phyloP scores from a whole-genome alignment of 169 alveolate genomes.

The Plasmodium chabaudi region DNA sequence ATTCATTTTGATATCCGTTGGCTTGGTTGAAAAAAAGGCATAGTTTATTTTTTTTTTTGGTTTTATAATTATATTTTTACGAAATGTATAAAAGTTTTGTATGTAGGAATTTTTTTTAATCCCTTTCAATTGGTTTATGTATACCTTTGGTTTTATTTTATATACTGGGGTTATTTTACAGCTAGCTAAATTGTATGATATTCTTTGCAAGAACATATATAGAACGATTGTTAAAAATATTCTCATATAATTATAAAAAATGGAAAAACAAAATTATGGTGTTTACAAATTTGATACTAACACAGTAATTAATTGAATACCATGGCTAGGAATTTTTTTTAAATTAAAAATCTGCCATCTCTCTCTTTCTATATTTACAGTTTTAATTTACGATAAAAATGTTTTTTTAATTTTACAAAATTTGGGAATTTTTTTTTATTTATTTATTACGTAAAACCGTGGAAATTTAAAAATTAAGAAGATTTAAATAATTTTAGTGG shows the following conservation, averaged over 20 bases:
- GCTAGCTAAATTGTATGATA: conserved; percentile 4
- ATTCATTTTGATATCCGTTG: neutral
- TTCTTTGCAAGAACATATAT: conserved; percentile 14
- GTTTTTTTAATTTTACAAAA: too few relatives aligned
- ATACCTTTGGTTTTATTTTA: neutral
- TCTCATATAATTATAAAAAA: conserved; percentile 7
- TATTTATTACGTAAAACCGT: too few relatives aligned
- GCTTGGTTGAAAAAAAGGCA: neutral
- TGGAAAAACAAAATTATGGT: neutral
- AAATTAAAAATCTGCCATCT: too few relatives aligned
- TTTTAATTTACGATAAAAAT: too few relatives aligned
- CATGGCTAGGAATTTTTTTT: too few relatives aligned
- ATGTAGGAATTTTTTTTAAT: neutral
- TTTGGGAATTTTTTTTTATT: too few relatives aligned
- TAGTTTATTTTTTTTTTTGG: neutral
- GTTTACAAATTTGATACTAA: too few relatives aligned
- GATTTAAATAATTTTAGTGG: too few relatives aligned
- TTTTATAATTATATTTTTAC: neutral
- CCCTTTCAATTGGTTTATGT: neutral
- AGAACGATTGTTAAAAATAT: neutral
- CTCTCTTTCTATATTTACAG: too few relatives aligned
- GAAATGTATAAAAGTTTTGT: neutral
- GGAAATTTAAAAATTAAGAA: too few relatives aligned
- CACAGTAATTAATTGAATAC: too few relatives aligned
- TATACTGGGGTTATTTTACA: neutral